Percentiles rank a stretch among this genome's conserved stretches.
These are phyloP conservation scores for Linnemannia exigua DNA, from an alignment of 192 early-diverging fungal genomes.

Conservation along the genomic window DNA sequence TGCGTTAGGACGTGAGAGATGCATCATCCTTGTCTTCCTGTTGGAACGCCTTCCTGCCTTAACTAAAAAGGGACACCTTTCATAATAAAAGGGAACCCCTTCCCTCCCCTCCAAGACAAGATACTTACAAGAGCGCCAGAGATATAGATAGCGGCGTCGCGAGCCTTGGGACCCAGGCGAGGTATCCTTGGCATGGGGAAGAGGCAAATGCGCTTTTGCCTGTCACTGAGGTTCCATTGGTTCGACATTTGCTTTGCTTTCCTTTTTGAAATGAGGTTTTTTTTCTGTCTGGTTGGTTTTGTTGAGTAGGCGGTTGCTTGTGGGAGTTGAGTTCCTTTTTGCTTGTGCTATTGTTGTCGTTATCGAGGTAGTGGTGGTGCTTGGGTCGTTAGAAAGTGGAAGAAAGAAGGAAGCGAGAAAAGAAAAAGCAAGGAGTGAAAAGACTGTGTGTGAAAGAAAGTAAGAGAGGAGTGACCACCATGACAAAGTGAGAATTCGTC, in stretches of 20 bases:
- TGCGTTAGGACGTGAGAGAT: too few species aligned
- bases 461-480: neutral
- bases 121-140: slow-evolving; percentile 54
- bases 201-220: slow-evolving; percentile 44
- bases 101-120: neutral
- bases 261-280: neutral
- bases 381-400: neutral
- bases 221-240: slow-evolving; percentile 23
- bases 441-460: neutral
- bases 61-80: too few species aligned
- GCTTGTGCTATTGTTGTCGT: too few species aligned
- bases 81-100: too few species aligned
- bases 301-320: neutral
- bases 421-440: neutral
- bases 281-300: too few species aligned
- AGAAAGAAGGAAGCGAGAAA: neutral
- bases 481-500: neutral
- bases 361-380: neutral
- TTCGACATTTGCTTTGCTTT: slow-evolving; percentile 10
- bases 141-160: slow-evolving; percentile 57
- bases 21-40: too few species aligned
- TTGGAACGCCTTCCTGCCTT: too few species aligned
- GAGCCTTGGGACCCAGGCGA: slow-evolving; percentile 49
- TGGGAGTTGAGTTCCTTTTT: neutral
- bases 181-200: slow-evolving; percentile 55